phyloP scores from a whole-genome alignment of 2,329 filamentous ascomycete species.

The Colletotrichum sp. region DNA sequence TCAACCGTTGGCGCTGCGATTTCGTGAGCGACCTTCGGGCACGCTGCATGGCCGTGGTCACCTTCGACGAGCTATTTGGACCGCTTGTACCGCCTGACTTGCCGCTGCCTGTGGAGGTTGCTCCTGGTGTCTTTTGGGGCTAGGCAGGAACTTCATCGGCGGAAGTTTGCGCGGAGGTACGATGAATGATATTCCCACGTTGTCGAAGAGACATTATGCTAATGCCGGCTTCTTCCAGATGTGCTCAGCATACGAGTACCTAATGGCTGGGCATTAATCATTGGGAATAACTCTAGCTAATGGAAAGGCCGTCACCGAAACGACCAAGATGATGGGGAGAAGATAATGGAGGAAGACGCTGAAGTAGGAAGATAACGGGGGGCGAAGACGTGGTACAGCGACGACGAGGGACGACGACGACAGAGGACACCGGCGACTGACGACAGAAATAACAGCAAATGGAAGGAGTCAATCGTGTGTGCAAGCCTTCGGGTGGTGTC shows the following conservation, averaged over 20 bases:
- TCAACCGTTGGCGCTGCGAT: background rate
- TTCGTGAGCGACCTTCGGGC: background rate
- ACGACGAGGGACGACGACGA: background rate
- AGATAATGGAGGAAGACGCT: background rate
- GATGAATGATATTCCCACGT: background rate
- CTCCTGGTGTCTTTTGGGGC: background rate
- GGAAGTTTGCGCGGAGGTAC: background rate
- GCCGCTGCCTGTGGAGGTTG: background rate
- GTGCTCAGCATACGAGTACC: background rate
- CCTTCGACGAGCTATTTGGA: background rate
- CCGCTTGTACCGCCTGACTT: background rate
- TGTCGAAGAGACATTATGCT: background rate
- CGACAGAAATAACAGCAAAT: background rate
- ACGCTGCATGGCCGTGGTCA: background rate
- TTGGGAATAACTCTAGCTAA: background rate
- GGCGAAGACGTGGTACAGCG: background rate
- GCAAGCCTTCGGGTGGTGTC: background rate
- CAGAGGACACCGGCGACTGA: no score
- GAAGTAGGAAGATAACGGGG: background rate
- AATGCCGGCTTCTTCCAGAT: background rate
- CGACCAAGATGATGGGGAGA: background rate
- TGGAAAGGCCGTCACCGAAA: rapidly evolving
- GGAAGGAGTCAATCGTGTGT: background rate
- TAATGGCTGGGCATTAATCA: background rate
- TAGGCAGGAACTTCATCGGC: background rate